Conservation (phyloP, 495 filamentous ascomycete genomes). For the Trichodelitschia bisporula region DNA sequence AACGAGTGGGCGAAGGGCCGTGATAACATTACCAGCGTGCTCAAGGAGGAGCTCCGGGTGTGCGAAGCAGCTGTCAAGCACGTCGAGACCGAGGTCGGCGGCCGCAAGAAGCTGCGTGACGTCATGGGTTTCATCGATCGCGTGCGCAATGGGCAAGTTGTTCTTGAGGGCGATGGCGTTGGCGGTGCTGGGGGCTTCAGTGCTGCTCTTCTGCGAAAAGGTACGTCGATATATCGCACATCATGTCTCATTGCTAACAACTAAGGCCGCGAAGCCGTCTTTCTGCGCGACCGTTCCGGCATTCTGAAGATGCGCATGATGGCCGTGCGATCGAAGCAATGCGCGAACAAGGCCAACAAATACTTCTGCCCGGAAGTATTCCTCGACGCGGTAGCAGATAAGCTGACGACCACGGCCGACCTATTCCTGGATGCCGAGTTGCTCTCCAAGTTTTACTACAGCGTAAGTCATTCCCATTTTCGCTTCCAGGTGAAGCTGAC, state of each 20-base stretch:
- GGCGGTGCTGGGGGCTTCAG: constrained; percentile 86
- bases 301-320: constrained; percentile 73
- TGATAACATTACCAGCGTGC: constrained; percentile 47
- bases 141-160: constrained; percentile 57
- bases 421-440: constrained; percentile 96
- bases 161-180: constrained; percentile 57
- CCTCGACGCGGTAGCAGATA: constrained; percentile 86
- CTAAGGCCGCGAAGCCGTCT: constrained; percentile 67
- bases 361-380: constrained; percentile 96
- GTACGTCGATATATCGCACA: constrained; percentile 19
- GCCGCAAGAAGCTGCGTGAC: constrained; percentile 62
- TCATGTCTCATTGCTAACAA: constrained; percentile 1
- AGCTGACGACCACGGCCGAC: constrained; percentile 81
- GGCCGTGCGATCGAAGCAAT: constrained; percentile 73
- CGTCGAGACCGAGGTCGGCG: constrained; percentile 51
- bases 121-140: constrained; percentile 81
- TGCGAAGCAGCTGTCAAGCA: constrained; percentile 56
- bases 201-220: constrained; percentile 51
- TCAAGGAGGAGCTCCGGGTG: constrained; percentile 63
- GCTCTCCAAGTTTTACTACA: constrained; percentile 87
- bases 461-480: constrained; percentile 16
- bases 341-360: constrained; percentile 57
- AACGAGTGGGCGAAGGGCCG: constrained; percentile 66
- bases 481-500: background rate
- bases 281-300: constrained; percentile 73